Conservation (phyloP, 345 rosid species). For the Salix suchowensis region DNA sequence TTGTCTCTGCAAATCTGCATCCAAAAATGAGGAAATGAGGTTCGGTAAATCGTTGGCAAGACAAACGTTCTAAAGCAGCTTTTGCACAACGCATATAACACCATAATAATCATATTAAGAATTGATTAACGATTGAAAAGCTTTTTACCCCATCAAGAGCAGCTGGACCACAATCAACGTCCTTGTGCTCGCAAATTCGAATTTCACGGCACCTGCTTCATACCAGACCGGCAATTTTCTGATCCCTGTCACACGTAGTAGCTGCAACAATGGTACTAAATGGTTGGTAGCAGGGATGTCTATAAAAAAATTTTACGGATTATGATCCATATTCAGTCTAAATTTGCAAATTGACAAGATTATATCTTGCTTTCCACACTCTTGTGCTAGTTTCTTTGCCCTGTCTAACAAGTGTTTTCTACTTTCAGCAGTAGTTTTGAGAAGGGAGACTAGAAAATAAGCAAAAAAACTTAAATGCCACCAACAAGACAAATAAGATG, state of each 20-base stretch:
- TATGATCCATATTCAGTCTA: too few species aligned
- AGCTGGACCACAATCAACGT: conserved; percentile 71
- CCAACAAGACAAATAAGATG: neutral
- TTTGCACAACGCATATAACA: too few species aligned
- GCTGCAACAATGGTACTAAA: conserved; percentile 30
- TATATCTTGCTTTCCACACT: too few species aligned
- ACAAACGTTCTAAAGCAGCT: neutral
- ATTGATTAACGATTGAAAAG: neutral
- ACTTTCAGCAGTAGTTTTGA: neutral
- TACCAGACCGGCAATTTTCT: conserved; percentile 80
- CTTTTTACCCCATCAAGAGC: conserved; percentile 76
- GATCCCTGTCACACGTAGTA: conserved; percentile 71
- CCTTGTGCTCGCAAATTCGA: conserved; percentile 59
- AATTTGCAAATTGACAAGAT: too few species aligned
- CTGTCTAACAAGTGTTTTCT: neutral
- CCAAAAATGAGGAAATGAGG: neutral
- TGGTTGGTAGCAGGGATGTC: neutral
- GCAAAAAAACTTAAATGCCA: neutral
- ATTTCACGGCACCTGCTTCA: conserved; percentile 86
- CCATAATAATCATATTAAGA: too few species aligned
- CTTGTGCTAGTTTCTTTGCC: too few species aligned
- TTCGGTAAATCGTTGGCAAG: neutral
- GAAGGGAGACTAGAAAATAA: too few species aligned
- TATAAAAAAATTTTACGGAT: too few species aligned
- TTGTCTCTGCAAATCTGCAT: conserved; percentile 74